phyloP scores from a whole-genome alignment of 768 basidiomycete genomes.

The Boletus barrowsii region DNA sequence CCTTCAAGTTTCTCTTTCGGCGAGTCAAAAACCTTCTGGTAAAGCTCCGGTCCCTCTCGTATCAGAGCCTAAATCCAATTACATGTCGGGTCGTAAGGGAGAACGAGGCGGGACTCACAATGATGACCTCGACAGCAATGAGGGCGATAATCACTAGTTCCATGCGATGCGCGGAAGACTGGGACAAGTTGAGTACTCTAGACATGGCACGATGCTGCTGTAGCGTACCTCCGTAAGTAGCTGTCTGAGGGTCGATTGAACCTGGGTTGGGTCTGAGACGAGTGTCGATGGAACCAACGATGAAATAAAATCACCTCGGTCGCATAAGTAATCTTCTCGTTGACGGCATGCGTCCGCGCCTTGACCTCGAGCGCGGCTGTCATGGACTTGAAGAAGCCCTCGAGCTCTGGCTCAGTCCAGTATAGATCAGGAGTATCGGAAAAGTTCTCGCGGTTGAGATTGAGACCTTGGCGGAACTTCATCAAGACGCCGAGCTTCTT shows the following conservation, averaged over 20 bases:
- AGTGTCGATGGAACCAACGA: not conserved
- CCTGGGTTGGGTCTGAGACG: slow-evolving; percentile 34
- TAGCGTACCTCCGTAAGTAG: slow-evolving; percentile 70
- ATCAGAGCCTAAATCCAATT: slow-evolving; percentile 55
- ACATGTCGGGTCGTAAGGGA: not conserved
- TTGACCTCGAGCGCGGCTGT: slow-evolving; percentile 85
- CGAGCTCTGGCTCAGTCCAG: slow-evolving; percentile 91
- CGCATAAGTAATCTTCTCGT: slow-evolving; percentile 91
- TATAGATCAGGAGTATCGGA: slow-evolving; percentile 90
- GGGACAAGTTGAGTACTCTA: slow-evolving; percentile 1
- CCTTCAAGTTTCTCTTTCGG: slow-evolving; percentile 11
- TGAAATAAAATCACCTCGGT: slow-evolving; percentile 49
- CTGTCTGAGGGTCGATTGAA: slow-evolving; percentile 86
- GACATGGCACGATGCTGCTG: not conserved
- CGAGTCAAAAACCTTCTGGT: slow-evolving; percentile 44
- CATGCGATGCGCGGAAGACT: slow-evolving; percentile 91
- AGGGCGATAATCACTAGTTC: slow-evolving; percentile 93
- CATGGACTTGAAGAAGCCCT: slow-evolving; percentile 84
- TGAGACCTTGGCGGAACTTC: slow-evolving; percentile 88
- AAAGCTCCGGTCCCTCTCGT: slow-evolving; percentile 75
- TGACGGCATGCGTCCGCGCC: slow-evolving; percentile 73
- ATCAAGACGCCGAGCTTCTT: slow-evolving; percentile 90
- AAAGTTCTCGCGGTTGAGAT: slow-evolving; percentile 86
- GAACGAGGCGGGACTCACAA: slow-evolving; percentile 48
- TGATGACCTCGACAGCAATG: slow-evolving; percentile 92